phyloP scores from a whole-genome alignment of 345 rosid genomes.

The Pistacia vera region DNA sequence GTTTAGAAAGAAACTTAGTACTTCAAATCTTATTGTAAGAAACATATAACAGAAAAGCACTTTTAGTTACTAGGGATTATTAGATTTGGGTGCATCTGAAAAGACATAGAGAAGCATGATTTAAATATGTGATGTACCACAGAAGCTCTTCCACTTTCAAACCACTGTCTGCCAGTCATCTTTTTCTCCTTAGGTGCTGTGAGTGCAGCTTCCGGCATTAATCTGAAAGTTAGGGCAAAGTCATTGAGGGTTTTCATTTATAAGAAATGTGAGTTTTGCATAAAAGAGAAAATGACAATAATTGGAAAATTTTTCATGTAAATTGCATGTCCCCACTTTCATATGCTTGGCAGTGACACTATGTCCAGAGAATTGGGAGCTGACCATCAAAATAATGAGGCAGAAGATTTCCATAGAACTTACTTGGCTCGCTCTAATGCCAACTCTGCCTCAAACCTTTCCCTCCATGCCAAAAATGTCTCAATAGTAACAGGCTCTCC shows the following conservation, averaged over 20 bases:
- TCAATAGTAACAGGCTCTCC: constrained; percentile 97
- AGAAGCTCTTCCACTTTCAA: constrained; percentile 79
- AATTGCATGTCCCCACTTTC: background rate
- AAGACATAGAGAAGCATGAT: background rate
- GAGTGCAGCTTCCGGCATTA: constrained; percentile 94
- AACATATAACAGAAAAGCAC: background rate
- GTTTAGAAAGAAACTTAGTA: background rate
- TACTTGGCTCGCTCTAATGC: constrained; percentile 98
- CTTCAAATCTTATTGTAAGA: background rate
- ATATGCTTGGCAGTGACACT: background rate
- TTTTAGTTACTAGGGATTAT: background rate
- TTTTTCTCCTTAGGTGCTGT: constrained; percentile 77
- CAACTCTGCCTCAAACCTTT: constrained; percentile 94
- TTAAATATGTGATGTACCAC: constrained; percentile 33
- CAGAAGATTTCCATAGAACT: constrained; percentile 32
- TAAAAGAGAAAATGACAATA: background rate
- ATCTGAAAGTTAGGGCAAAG: constrained; percentile 38
- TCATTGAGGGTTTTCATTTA: background rate
- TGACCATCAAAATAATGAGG: background rate
- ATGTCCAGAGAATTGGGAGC: background rate
- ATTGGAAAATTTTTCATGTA: background rate
- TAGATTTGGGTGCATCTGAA: constrained; percentile 9
- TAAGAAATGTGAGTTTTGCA: too few species aligned
- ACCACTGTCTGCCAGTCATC: constrained; percentile 93
- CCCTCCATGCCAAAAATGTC: constrained; percentile 95